Conservation (phyloP, 2,329 filamentous ascomycete genomes). For the Teratosphaeriaceae sp. region DNA sequence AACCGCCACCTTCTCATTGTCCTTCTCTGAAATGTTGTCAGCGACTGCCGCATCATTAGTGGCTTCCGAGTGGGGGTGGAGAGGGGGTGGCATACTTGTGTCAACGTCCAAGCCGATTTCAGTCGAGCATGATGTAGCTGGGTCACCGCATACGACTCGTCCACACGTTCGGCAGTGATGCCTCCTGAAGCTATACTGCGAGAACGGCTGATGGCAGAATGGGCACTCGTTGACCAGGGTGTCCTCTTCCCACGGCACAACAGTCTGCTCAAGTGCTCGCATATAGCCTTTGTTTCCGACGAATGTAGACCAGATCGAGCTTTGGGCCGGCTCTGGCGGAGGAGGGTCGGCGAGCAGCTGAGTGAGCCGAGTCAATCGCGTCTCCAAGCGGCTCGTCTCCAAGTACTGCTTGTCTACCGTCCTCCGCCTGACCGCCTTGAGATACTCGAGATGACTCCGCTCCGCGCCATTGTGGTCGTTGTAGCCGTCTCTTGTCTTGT, state of each 20-base stretch:
- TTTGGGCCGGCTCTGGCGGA: slow-evolving; percentile 50
- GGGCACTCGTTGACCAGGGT: slow-evolving; percentile 72
- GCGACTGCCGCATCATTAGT: slow-evolving; percentile 23
- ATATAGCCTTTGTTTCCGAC: slow-evolving; percentile 57
- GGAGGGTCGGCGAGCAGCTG: slow-evolving; percentile 72
- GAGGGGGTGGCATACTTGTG: slow-evolving; percentile 42
- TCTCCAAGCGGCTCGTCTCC: slow-evolving; percentile 85
- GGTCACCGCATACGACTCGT: slow-evolving; percentile 85
- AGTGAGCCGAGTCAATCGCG: slow-evolving; percentile 83
- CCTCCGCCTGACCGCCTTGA: slow-evolving; percentile 64
- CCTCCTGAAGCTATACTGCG: slow-evolving; percentile 82
- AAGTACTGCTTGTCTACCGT: slow-evolving; percentile 78
- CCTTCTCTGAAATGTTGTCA: slow-evolving; percentile 31
- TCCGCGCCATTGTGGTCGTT: slow-evolving; percentile 64
- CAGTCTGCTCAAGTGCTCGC: slow-evolving; percentile 78
- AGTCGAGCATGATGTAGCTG: slow-evolving; percentile 72
- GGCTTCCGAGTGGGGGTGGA: slow-evolving; percentile 20
- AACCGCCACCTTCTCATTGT: slow-evolving; percentile 55
- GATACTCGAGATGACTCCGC: slow-evolving; percentile 65
- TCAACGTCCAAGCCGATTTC: slow-evolving; percentile 77
- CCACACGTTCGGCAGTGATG: slow-evolving; percentile 96
- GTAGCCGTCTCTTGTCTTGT: slow-evolving; percentile 92
- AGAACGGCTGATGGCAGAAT: slow-evolving; percentile 94
- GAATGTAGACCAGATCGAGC: slow-evolving; percentile 53
- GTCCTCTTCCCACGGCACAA: slow-evolving; percentile 96